Evolutionary conservation across 1,284 basidiomycete species (phyloP), one percentile per base, ranked within the genome.

Genomic region (Irpex lacteus): DNA sequence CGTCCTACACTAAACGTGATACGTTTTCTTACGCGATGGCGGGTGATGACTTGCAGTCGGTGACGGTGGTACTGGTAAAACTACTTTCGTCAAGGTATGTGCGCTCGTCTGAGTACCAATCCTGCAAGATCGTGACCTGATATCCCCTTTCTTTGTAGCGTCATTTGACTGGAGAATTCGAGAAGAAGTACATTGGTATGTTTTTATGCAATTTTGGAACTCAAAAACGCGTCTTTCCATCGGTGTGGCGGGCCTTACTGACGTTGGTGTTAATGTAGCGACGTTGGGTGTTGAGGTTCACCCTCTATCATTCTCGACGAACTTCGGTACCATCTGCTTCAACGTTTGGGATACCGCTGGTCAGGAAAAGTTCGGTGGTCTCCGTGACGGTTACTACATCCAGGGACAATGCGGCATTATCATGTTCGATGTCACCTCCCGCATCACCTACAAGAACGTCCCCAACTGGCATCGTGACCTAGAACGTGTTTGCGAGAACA

Each of bases 261-360:
- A 67, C 53, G 21, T 70, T 66, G 68, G 70, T 70, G 69, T 61
- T 65, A 68, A 36, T 61, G 50, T 78, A 97, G 97, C 97, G 74
- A 99, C 98, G 64, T 93, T 99, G 69, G 97, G 98, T 89, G 97
- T 98, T 74, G 97, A 99, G 80, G 97, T 99, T 57, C 97, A 99
- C 84, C 97, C 97, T 67, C 86, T 99, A 62, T 82, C 85, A 55
- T 99, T 99, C 88, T 86, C 94, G 74, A 99, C 98, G 84, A 98
- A 98, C 88, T 97, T 94, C 74, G 98, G 98, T 73, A 95, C 92
- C 64, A 96, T 99, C 83, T 94, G 93, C 84, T 99, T 99, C 89
- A 99, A 99, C 79, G 97, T 98, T 63, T 99, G 98, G 98, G 98
- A 99, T 81, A 99, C 98, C 53, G 98, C 98, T 63, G 98, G 98